Base-by-base conservation (phyloP, 2,329 filamentous ascomycete species). In the Leptographium radiaticola region DNA sequence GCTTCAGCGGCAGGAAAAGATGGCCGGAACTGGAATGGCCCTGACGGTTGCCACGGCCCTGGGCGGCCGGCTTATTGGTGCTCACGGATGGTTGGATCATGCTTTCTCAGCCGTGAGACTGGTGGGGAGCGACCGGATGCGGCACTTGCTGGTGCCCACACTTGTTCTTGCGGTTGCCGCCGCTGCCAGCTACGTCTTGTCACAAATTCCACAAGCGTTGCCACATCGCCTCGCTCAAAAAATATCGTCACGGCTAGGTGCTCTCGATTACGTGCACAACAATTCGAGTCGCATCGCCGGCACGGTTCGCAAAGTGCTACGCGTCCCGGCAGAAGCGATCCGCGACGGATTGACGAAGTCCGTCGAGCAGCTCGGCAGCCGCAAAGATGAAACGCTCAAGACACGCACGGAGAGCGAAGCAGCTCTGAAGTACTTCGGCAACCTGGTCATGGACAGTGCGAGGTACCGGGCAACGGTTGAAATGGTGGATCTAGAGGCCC, bases 1-100 rank as follows among this genome's bases (percentile, higher is more conserved):
- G 7, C 77, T 95, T 72, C 89, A 96, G 64, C 79, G 83, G 53
- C 91, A 97, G 66, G 93, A 98, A 69, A 98, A 97, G 75, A 77
- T 94, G 54, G 90, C 91, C 7, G 89, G 91, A 42, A 94, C 90
- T 4, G 87, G 93, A 59, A 90, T 98, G 85, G 93, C 91, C 7
- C 76, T 98, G 64, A 98, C 93, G 1, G 79, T 95, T 39, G 87
- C 87, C 11, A 90, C 89, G 54, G 88, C 95, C 2, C 75, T 97
- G 6, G 89, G 91, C 54, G 81, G 86, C 49, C 80, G 89, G 49
- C 76, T 93, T 63, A 73, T 98, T 42, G 89, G 90, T 56, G 86
- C 89, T 57, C 82, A 86, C 61, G 84, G 86, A 51, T 97, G 91
- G 89, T 73, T 96, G 61, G 91, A 97, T 65, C 87, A 91, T 58